Conservation (phyloP, 1,139 yeast species). For the Geotrichum reessii region DNA sequence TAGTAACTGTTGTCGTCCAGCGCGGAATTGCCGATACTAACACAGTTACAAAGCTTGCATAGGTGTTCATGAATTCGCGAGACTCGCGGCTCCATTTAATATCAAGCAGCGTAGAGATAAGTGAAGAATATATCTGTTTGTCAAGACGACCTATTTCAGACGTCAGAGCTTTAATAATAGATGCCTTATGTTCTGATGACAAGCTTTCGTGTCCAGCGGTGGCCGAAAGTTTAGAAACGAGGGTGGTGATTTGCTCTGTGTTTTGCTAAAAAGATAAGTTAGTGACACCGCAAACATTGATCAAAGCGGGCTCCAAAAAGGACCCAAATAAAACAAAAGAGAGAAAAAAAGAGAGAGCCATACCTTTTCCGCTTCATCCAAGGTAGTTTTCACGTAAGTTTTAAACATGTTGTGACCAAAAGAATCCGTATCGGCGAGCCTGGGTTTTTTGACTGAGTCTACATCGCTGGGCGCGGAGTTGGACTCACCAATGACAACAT, state of each 20-base stretch:
- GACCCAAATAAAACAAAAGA: constrained; percentile 9
- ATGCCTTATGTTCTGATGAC: constrained; percentile 40
- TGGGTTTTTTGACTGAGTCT: constrained; percentile 6
- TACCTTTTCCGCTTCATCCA: constrained; percentile 61
- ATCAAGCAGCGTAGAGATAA: constrained; percentile 48
- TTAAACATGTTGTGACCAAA: constrained; percentile 48
- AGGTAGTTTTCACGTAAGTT: constrained; percentile 60
- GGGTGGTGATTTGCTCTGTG: constrained; percentile 41
- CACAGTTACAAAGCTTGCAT: constrained; percentile 66
- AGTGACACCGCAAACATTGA: constrained; percentile 9
- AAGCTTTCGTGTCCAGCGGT: constrained; percentile 43
- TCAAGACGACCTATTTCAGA: constrained; percentile 51
- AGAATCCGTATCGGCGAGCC: neutral
- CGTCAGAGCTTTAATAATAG: constrained; percentile 45
- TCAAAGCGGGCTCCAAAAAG: neutral
- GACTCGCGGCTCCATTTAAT: constrained; percentile 54
- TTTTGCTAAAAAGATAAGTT: constrained; percentile 33
- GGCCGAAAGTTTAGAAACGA: constrained; percentile 44
- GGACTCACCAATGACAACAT: constrained; percentile 6
- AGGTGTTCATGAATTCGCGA: constrained; percentile 43
- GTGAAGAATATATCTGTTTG: constrained; percentile 39
- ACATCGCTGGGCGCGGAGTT: neutral
- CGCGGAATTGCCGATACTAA: constrained; percentile 82
- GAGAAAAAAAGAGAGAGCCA: constrained; percentile 27
- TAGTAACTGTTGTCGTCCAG: constrained; percentile 81